phyloP scores from a whole-genome alignment of 306 rosid genomes.

The Sindora glabra region DNA sequence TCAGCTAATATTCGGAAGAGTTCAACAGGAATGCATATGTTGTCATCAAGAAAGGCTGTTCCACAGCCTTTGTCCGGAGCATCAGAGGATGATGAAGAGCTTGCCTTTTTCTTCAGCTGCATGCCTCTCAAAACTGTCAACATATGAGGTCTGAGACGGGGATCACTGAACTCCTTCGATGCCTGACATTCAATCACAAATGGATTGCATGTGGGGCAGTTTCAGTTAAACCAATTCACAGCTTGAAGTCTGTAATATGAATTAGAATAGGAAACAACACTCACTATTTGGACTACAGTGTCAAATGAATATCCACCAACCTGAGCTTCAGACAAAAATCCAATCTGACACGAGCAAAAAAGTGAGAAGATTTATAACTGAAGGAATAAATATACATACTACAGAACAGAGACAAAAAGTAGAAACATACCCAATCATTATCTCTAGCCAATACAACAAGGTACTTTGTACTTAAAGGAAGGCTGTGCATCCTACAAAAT shows the following conservation, averaged over 20 bases:
- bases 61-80: constrained; percentile 45
- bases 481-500: constrained; percentile 82
- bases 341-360: constrained; percentile 53
- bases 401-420: not conserved
- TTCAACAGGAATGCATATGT: constrained; percentile 64
- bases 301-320: constrained; percentile 81
- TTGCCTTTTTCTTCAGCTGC: constrained; percentile 70
- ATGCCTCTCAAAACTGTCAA: constrained; percentile 77
- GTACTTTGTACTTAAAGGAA: constrained; percentile 81
- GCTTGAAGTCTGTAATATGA: not conserved
- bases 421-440: constrained; percentile 78
- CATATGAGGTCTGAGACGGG: constrained; percentile 74
- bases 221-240: not conserved
- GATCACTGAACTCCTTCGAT: constrained; percentile 87
- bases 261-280: constrained; percentile 17
- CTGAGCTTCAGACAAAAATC: constrained; percentile 91
- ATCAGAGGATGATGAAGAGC: constrained; percentile 48
- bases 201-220: constrained; percentile 13
- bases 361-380: constrained; percentile 6
- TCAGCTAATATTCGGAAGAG: constrained; percentile 82
- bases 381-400: not conserved
- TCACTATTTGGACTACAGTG: constrained; percentile 61
- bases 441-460: constrained; percentile 84
- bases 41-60: constrained; percentile 50
- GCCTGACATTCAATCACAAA: constrained; percentile 49